Evolutionary conservation across 2,329 filamentous ascomycete species (phyloP), one percentile per base, ranked within the genome.

Genomic region (Penicillium concentricum): DNA sequence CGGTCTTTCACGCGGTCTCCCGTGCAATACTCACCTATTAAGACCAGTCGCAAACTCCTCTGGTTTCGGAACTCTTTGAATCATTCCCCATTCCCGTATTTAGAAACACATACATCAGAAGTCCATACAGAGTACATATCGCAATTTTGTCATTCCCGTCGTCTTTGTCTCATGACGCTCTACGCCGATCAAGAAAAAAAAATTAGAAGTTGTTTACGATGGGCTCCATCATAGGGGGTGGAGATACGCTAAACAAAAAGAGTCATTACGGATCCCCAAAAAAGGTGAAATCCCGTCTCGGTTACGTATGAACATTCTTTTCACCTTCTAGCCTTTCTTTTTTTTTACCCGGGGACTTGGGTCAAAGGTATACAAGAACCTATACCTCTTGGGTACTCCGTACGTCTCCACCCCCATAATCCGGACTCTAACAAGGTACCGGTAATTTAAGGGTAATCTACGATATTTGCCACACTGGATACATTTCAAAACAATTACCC

Each of bases 221-320:
- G 43, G 54, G 54, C 52, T 58, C 63, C 64, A 67, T 64, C 63
- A 67, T 61, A 67, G 63, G 63, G 63, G 63, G 63, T 66, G 63
- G 63, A 43, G 52, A 58, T 54, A 48, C 50, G 56, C 59, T 43
- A 59, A 30, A 18, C 38, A 39, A 50, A 60, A 45, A 16, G 15
- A 47, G 47, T 56, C 34, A 38, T 51, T 55, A 58, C 43, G 55
- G 50, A 32, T 32, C 50, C 59, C 41, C n/a, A n/a, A 57, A 61
- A 44, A 49, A 43, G 35, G 24, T 49, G 37, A 59, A 59, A 39
- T 47, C 53, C n/a, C 38, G 63, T 61, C 58, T 61, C 59, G 57
- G 56, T 63, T 67, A 66, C 64, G 63, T 67, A 58, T 60, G 61
- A 65, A 64, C 64, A 66, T 67, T 67, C 64, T 64, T 63, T 58